These are phyloP conservation scores for Yarrowia sp. DNA, from an alignment of 805 yeast genomes.

Conservation along the genomic window DNA sequence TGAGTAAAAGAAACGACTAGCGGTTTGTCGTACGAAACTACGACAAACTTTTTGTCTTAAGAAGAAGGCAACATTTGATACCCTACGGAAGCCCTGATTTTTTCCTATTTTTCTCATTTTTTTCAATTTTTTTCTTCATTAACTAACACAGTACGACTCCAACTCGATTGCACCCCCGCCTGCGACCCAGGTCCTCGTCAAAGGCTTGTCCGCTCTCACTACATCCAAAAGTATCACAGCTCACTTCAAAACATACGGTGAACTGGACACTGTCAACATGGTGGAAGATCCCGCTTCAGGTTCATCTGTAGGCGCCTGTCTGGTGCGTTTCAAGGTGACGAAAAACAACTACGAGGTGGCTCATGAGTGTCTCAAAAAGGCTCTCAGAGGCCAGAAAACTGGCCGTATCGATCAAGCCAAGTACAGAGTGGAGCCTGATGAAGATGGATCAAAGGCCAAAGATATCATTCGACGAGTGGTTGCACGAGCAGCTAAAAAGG, in stretches of 20 bases:
- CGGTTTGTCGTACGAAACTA: too few relatives aligned
- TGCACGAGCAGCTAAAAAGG: conserved; percentile 23
- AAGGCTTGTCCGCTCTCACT: conserved; percentile 53
- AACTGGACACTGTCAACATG: conserved; percentile 55
- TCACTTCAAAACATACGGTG: conserved; percentile 58
- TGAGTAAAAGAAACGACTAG: neutral
- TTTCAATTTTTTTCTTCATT: neutral
- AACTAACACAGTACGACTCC: conserved; percentile 51
- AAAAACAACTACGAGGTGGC: conserved; percentile 48
- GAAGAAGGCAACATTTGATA: too few relatives aligned
- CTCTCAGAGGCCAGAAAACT: conserved; percentile 45
- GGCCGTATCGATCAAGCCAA: conserved; percentile 55
- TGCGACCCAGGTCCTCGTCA: conserved; percentile 62
- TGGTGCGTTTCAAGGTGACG: conserved; percentile 61
- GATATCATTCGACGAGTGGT: conserved; percentile 23
- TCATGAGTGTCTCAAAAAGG: conserved; percentile 47
- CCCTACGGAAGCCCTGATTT: too few relatives aligned
- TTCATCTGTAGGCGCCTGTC: conserved; percentile 71
- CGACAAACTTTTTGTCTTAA: too few relatives aligned
- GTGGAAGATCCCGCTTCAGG: conserved; percentile 72
- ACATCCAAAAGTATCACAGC: conserved; percentile 29
- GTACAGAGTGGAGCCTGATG: conserved; percentile 39
- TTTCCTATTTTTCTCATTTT: too few relatives aligned
- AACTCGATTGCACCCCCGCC: conserved; percentile 77
- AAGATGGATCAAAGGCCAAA: conserved; percentile 38